Evolutionary conservation across 225 moss, liverwort and hornwort genomes (phyloP).

Genomic region (Polytrichum formosum): DNA sequence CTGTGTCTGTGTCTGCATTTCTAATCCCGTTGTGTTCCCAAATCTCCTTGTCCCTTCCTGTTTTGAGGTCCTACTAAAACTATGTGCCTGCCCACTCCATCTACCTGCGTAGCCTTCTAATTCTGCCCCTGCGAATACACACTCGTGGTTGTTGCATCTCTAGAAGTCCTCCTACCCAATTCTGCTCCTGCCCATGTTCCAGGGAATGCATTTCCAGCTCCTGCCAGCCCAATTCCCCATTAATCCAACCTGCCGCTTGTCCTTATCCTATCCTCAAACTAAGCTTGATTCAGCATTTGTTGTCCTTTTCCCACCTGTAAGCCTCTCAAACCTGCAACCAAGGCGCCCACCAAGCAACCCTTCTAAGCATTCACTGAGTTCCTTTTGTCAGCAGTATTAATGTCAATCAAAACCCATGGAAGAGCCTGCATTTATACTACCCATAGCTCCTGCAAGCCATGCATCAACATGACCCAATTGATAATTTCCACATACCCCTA

Average conservation of each 20-base stretch:
- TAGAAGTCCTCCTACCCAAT: conserved; percentile 4
- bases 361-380: conserved; percentile 12
- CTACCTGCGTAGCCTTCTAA: conserved; percentile 30
- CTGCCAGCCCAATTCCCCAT: conserved; percentile 1
- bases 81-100: conserved; percentile 41
- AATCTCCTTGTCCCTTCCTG: conserved; percentile 29
- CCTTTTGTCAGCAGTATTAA: too few species aligned
- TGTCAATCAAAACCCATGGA: conserved; percentile 1
- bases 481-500: too few species aligned
- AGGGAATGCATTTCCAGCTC: neutral
- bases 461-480: conserved; percentile 10
- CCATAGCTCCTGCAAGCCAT: conserved; percentile 1
- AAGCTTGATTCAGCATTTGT: conserved; percentile 5
- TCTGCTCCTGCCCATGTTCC: conserved; percentile 1
- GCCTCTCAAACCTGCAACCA: conserved; percentile 40
- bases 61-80: conserved; percentile 16
- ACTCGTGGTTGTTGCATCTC: conserved; percentile 15
- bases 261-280: conserved; percentile 18
- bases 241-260: neutral
- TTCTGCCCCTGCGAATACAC: conserved; percentile 25
- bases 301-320: conserved; percentile 13
- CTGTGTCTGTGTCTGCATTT: conserved; percentile 88
- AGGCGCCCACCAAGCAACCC: conserved; percentile 8
- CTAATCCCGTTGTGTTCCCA: conserved; percentile 34
- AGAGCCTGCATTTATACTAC: conserved; percentile 20